Evolutionary conservation across 129 eudicot genomes (phyloP).

Genomic region (Deinandra increscens): DNA sequence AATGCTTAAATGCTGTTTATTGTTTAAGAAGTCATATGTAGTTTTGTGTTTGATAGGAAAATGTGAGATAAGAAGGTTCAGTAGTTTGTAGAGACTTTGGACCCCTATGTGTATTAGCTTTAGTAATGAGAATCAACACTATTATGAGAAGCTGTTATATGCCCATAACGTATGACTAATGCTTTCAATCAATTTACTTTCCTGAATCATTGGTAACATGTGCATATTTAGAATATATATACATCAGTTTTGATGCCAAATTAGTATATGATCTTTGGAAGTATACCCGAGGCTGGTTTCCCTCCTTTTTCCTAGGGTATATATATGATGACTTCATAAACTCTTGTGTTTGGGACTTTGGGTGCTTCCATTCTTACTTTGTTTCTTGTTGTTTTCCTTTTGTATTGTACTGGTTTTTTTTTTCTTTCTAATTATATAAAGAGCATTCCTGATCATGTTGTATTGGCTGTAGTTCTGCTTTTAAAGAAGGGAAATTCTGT

Average conservation of each 20-base stretch:
- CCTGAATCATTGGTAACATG: conserved; percentile 1
- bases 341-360: conserved; percentile 18
- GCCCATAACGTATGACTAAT: neutral
- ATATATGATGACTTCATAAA: conserved; percentile 1
- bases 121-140: conserved; percentile 5
- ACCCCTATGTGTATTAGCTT: conserved; percentile 15
- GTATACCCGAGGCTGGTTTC: neutral
- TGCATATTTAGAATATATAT: conserved; percentile 2
- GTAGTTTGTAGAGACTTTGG: conserved; percentile 5
- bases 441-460: conserved; percentile 3
- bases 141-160: conserved; percentile 22
- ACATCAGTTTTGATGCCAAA: neutral
- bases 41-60: neutral
- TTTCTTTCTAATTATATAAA: conserved; percentile 5
- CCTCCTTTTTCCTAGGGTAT: neutral
- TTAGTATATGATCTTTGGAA: conserved; percentile 16
- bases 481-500: conserved; percentile 75
- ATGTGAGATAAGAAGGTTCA: neutral
- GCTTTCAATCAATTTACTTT: conserved; percentile 11
- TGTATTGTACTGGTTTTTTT: neutral
- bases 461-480: conserved; percentile 51
- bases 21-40: conserved; percentile 13
- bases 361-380: neutral
- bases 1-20: conserved; percentile 12
- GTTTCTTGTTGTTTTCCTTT: neutral